A percentile compares a stretch with the other conserved stretches of the same genome.
These are phyloP conservation scores for Hibiscus trionum DNA, from an alignment of 345 rosid genomes.

Conservation along the genomic window DNA sequence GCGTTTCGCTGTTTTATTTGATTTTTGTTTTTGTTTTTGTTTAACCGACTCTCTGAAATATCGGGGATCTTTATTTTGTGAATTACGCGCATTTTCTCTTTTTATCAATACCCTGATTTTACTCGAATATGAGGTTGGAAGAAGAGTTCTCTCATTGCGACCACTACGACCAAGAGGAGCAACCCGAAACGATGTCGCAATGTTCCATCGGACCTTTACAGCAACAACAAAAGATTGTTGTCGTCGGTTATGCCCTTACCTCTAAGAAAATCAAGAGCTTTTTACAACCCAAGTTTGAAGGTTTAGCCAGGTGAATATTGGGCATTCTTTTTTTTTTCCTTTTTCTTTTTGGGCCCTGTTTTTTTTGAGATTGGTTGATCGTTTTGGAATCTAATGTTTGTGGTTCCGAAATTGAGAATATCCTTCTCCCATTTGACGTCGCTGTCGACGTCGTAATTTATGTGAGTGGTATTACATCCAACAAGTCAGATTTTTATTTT, in stretches of 20 bases:
- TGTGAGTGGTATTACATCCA: slow-evolving; percentile 2
- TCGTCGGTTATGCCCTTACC: slow-evolving; percentile 81
- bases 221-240: slow-evolving; percentile 26
- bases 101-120: not conserved
- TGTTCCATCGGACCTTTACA: slow-evolving; percentile 20
- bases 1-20: too few species aligned
- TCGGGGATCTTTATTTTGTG: not conserved
- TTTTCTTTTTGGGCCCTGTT: not conserved
- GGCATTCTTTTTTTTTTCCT: not conserved
- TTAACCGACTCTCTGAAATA: slow-evolving; percentile 3
- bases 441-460: slow-evolving; percentile 7
- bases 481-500: slow-evolving; percentile 2
- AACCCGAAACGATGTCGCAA: slow-evolving; percentile 11
- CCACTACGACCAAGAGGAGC: slow-evolving; percentile 10
- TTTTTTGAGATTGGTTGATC: not conserved
- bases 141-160: slow-evolving; percentile 24
- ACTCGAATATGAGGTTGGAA: slow-evolving; percentile 29
- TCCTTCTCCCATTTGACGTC: slow-evolving; percentile 9
- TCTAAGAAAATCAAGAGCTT: slow-evolving; percentile 77
- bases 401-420: not conserved
- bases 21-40: not conserved
- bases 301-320: slow-evolving; percentile 53
- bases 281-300: slow-evolving; percentile 64
- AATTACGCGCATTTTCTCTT: not conserved
- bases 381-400: not conserved